Conservation (phyloP, 2,329 filamentous ascomycete species). For the Aschersonia sp. region DNA sequence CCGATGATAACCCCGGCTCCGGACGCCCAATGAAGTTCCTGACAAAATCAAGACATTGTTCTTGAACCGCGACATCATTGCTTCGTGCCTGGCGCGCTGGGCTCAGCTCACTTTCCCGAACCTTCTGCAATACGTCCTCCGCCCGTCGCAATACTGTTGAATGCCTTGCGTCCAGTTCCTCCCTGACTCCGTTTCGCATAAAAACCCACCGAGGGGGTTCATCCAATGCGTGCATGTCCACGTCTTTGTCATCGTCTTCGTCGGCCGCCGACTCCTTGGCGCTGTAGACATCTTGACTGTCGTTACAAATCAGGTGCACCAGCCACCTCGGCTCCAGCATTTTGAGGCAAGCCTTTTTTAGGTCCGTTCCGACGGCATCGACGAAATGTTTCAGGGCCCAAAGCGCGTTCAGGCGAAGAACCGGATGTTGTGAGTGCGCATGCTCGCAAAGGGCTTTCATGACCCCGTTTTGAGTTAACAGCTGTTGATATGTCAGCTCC, state of each 20-base stretch:
- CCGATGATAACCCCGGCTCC: conserved; percentile 31
- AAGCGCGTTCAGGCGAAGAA: conserved; percentile 68
- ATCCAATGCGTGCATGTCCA: conserved; percentile 37
- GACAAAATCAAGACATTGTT: conserved; percentile 80
- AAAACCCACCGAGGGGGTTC: conserved; percentile 25
- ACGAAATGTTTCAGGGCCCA: conserved; percentile 93
- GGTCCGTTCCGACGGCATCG: conserved; percentile 50
- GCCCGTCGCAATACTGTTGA: conserved; percentile 32
- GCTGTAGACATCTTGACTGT: conserved; percentile 34
- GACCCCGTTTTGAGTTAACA: conserved; percentile 59
- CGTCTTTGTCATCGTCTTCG: conserved; percentile 37
- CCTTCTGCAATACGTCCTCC: conserved; percentile 30
- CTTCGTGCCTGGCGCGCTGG: conserved; percentile 52
- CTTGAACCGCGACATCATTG: conserved; percentile 75
- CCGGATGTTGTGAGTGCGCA: conserved; percentile 66
- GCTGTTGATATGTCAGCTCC: conserved; percentile 24
- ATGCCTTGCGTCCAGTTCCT: conserved; percentile 17
- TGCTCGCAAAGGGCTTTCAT: conserved; percentile 69
- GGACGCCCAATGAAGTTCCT: conserved; percentile 69
- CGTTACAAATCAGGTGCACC: conserved; percentile 57
- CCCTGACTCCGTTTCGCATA: conserved; percentile 15
- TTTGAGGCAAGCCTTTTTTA: conserved; percentile 66
- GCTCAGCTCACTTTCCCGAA: conserved; percentile 54
- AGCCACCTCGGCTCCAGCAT: conserved; percentile 70
- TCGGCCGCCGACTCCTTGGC: conserved; percentile 14